These are phyloP conservation scores for Fistulifera solaris DNA, from an alignment of 108 stramenopile genomes.

Conservation along the genomic window DNA sequence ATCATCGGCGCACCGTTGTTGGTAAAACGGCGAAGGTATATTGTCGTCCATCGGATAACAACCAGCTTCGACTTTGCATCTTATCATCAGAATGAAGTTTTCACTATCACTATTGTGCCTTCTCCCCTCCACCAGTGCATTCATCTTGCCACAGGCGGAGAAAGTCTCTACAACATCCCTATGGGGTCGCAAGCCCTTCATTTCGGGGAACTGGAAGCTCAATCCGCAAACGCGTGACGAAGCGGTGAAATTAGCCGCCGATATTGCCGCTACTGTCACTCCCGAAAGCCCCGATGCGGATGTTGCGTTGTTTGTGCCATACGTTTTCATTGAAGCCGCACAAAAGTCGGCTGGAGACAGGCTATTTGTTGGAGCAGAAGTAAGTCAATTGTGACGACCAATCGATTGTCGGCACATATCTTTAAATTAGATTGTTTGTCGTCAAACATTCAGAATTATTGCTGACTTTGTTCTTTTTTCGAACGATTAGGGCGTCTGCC, in stretches of 20 bases:
- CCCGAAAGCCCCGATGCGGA: slow-evolving; percentile 48
- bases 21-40: no score
- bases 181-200: slow-evolving; percentile 59
- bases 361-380: slow-evolving; percentile 64
- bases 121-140: no score
- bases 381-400: slow-evolving; percentile 19
- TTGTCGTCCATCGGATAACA: no score
- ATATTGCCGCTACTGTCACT: slow-evolving; percentile 55
- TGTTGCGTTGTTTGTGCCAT: slow-evolving; percentile 78
- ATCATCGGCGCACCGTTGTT: no score
- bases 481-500: slow-evolving; percentile 40
- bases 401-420: no score
- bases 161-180: no score
- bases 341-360: slow-evolving; percentile 45
- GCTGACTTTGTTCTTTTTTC: not conserved
- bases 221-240: slow-evolving; percentile 72
- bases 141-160: no score
- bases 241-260: slow-evolving; percentile 53
- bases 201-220: slow-evolving; percentile 96
- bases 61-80: no score
- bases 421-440: not conserved
- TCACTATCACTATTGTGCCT: no score
- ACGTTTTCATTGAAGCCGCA: slow-evolving; percentile 70
- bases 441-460: not conserved
- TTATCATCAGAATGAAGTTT: no score